Conservation (phyloP, 352 stramenopile species). For the Phytophthora multivora region DNA sequence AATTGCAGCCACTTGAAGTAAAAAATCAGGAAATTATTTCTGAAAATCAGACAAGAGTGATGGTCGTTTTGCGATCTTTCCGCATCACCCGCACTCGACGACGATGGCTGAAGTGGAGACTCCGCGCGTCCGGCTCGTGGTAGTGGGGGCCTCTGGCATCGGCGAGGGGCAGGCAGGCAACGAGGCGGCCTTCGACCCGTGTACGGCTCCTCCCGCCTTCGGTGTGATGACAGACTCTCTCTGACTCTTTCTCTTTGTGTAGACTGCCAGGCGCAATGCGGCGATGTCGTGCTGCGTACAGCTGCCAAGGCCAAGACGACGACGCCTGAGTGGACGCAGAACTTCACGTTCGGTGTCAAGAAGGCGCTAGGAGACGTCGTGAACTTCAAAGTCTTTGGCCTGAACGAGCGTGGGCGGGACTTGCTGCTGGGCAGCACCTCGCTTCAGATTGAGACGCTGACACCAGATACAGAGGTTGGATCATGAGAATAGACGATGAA, state of each 20-base stretch:
- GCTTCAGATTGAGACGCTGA: constrained; percentile 40
- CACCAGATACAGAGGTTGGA: constrained; percentile 35
- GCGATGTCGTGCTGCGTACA: constrained; percentile 51
- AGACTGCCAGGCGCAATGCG: constrained; percentile 70
- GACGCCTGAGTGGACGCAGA: constrained; percentile 54
- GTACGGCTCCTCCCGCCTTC: too few relatives aligned
- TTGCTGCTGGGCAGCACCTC: constrained; percentile 45
- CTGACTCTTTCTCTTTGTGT: not conserved
- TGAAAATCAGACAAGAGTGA: too few relatives aligned
- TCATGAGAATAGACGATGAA: constrained; percentile 5
- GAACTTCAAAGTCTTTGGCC: constrained; percentile 56
- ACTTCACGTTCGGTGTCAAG: constrained; percentile 60
- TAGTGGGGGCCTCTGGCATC: constrained; percentile 35
- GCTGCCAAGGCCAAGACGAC: constrained; percentile 48
- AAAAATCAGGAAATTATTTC: constrained; percentile 15
- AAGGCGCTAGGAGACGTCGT: constrained; percentile 51
- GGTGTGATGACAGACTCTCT: too few relatives aligned
- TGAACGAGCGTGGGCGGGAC: constrained; percentile 45
- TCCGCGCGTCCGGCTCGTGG: constrained; percentile 48
- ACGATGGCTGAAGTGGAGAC: constrained; percentile 36
- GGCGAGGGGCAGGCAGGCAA: constrained; percentile 22
- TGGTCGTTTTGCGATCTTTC: constrained; percentile 27
- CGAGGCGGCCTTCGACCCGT: constrained; percentile 30
- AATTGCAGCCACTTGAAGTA: constrained; percentile 24
- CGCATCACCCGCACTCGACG: not conserved